Evolutionary conservation across 2,329 filamentous ascomycete species (phyloP), one percentile per base, ranked within the genome.

Genomic region (Bipolaris victoriae): DNA sequence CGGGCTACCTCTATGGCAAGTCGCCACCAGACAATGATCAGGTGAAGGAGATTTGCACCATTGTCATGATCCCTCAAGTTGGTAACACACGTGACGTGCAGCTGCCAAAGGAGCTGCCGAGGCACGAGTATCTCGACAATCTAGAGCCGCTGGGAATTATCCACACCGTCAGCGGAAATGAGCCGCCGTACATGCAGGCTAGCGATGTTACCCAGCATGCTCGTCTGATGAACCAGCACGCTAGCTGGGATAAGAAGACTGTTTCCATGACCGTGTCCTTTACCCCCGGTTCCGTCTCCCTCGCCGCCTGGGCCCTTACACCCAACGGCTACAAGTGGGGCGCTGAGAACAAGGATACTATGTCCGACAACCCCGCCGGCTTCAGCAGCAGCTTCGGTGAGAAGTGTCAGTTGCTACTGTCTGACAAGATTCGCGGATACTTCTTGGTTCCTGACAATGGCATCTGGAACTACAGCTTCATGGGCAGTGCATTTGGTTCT

Each of bases 391-490:
- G 82, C 57, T 96, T 98, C 86, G 95, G 95, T 50, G 90, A 96
- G 78, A 98, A 98, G 81, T 92, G 92, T 67, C 96, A 99, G 80
- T 82, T 99, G 53, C 81, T 99, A 26, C 85, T 99, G 51, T 96
- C 91, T 64, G 94, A 97, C 69, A 91, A 93, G 76, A 97, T 97
- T 76, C 87, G 90, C 67, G 96, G 95, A 26, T 98, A 93, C 82
- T 99, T 99, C 86, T 81, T 99, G 53, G 92, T 98, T 20, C 95
- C 95, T 0, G 93, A 97, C 72, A 89, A 89, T 52, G 88, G 88
- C 61, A 84, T 90, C 60, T 99, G 95, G 95, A 99, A 99, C 79
- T 99, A 97, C 81, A 95, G 90, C 77, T 99, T 99, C 83, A 92
- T 98, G 88, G 95, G 95, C 53, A 92, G 88, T 64, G 88, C 88